phyloP scores from a whole-genome alignment of 1,139 yeast genomes.

The Wickerhamomyces sp. region DNA sequence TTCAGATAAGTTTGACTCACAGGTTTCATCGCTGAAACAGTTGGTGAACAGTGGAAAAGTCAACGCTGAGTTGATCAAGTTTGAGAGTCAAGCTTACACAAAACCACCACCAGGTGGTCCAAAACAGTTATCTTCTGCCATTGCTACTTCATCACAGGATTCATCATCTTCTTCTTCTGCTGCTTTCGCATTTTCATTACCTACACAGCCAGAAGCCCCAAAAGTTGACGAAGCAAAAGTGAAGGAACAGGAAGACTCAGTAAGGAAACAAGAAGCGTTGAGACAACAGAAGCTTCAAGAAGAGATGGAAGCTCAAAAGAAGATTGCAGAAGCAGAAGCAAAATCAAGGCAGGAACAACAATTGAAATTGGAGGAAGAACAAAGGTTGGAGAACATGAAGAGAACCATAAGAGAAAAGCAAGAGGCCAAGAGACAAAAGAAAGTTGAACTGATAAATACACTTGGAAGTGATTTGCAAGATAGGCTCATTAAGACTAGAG shows the following conservation, averaged over 20 bases:
- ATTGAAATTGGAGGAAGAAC: conserved; percentile 2
- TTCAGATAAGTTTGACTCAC: conserved; percentile 47
- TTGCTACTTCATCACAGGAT: background rate
- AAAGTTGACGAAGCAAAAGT: background rate
- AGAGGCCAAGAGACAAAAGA: conserved; percentile 13
- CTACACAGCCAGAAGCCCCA: background rate
- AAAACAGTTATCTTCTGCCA: background rate
- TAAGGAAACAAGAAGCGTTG: background rate
- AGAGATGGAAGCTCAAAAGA: background rate
- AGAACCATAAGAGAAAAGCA: conserved; percentile 11
- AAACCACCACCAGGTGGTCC: background rate
- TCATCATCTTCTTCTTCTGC: background rate
- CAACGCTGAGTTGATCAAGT: conserved; percentile 4
- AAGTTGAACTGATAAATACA: conserved; percentile 9
- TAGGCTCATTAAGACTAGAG: conserved; percentile 23
- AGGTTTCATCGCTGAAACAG: conserved; percentile 28
- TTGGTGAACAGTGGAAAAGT: conserved; percentile 32
- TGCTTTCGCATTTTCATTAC: background rate
- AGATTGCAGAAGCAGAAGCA: background rate
- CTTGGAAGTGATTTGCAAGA: conserved; percentile 19
- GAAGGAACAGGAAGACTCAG: conserved; percentile 5
- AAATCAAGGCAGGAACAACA: conserved; percentile 4
- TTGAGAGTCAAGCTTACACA: background rate
- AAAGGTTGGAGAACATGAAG: conserved; percentile 6
- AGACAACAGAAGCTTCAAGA: conserved; percentile 8